phyloP scores from a whole-genome alignment of 169 alveolate genomes.

The Perkinsus olseni region DNA sequence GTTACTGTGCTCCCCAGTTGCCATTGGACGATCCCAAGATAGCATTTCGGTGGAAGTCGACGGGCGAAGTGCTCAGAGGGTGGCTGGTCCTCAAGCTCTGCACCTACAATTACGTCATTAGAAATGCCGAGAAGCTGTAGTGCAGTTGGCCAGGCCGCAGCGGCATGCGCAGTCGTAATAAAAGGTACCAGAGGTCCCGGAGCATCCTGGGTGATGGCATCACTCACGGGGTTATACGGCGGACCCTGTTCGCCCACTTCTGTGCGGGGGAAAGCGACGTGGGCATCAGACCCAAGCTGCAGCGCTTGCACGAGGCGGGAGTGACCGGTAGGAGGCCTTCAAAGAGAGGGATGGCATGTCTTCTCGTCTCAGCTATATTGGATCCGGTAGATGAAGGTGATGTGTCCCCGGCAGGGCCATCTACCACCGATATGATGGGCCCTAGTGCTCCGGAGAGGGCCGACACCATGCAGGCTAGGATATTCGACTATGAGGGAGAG shows the following conservation, averaged over 20 bases:
- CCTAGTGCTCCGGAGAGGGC: background rate
- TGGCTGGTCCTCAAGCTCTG: background rate
- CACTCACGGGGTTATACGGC: background rate
- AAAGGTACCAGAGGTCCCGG: background rate
- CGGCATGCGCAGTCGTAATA: background rate
- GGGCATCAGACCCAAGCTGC: background rate
- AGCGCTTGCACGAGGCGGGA: background rate
- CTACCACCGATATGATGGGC: background rate
- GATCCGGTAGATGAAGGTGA: background rate
- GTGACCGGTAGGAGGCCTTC: background rate
- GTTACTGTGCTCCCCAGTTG: background rate
- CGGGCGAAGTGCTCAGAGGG: background rate
- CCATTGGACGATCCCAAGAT: background rate
- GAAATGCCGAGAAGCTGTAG: background rate
- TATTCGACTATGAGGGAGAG: background rate
- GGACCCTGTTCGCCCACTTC: background rate
- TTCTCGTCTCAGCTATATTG: background rate
- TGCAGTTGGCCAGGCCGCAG: background rate
- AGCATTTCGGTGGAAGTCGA: background rate
- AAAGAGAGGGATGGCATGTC: background rate
- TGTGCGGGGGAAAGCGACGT: background rate
- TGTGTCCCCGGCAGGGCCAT: background rate
- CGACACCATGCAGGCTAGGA: background rate
- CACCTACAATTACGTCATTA: background rate
- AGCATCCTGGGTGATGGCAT: background rate